Percentiles rank a stretch among this genome's conserved stretches.
phyloP scores from a whole-genome alignment of 1,284 basidiomycete genomes.

The Trametes hirsuta region DNA sequence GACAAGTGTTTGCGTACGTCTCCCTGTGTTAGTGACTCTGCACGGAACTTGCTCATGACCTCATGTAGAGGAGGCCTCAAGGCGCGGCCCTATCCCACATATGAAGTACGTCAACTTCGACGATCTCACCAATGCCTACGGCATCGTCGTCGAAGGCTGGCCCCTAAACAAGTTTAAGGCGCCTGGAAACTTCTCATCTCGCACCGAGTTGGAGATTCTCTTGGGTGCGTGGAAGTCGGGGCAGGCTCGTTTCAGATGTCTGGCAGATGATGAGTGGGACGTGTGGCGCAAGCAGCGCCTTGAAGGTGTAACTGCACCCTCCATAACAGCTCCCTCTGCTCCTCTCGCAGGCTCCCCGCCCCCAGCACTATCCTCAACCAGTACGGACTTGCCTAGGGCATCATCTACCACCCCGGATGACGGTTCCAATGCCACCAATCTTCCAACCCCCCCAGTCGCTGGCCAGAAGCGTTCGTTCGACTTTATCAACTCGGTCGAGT shows the following conservation, averaged over 20 bases:
- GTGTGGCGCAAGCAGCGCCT: background rate
- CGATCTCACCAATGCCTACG: slow-evolving; percentile 25
- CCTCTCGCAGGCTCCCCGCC: no score
- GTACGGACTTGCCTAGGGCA: no score
- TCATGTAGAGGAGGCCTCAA: slow-evolving; percentile 12
- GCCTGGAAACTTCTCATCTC: background rate
- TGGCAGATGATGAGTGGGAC: background rate
- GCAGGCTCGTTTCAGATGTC: background rate
- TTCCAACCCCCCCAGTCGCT: background rate
- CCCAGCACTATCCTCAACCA: no score
- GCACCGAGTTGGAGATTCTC: background rate
- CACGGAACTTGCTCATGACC: background rate
- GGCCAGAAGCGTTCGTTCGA: background rate
- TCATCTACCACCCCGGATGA: no score
- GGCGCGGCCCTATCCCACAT: slow-evolving; percentile 5
- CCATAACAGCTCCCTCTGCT: no score
- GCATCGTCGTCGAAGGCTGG: slow-evolving; percentile 31
- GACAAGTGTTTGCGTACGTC: no score
- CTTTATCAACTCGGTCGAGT: background rate
- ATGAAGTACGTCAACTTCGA: slow-evolving; percentile 33
- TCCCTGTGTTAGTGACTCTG: no score
- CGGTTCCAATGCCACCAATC: background rate
- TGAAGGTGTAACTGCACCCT: background rate
- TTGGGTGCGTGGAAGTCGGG: background rate
- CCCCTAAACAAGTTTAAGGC: slow-evolving; percentile 25